A percentile compares a stretch with the other conserved stretches of the same genome.
These are phyloP conservation scores for Curvularia spicifera DNA, from an alignment of 2,329 filamentous ascomycete genomes.

Conservation along the genomic window DNA sequence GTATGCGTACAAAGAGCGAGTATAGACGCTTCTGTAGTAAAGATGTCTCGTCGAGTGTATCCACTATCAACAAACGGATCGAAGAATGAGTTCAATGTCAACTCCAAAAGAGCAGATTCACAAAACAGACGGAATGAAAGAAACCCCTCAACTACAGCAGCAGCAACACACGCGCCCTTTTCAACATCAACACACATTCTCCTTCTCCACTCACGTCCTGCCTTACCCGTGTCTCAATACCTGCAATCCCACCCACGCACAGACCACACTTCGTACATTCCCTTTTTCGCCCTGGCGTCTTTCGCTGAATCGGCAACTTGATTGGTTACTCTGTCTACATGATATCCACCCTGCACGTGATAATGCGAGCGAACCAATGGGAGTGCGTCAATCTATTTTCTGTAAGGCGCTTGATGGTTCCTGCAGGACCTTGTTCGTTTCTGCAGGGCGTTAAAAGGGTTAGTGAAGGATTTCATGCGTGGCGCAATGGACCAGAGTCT, in stretches of 20 bases:
- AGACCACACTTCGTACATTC: constrained; percentile 22
- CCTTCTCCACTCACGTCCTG: neutral
- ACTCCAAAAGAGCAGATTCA: no score
- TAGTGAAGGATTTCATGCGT: neutral
- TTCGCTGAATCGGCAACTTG: neutral
- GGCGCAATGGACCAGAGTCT: neutral
- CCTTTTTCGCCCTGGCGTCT: constrained; percentile 19
- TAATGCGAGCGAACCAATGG: constrained; percentile 17
- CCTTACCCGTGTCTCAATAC: constrained; percentile 4
- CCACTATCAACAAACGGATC: no score
- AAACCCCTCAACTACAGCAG: no score
- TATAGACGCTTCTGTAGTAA: no score
- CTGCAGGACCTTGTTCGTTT: constrained; percentile 1
- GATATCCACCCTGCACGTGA: constrained; percentile 10
- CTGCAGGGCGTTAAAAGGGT: no score
- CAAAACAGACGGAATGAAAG: neutral
- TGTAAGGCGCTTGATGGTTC: constrained; percentile 1
- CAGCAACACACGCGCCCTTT: neutral
- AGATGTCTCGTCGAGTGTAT: no score
- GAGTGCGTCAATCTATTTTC: neutral
- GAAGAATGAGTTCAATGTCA: no score
- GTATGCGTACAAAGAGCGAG: no score
- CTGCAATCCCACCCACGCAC: constrained; percentile 1
- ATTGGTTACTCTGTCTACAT: constrained; percentile 12
- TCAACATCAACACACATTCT: no score